Percentiles rank a stretch among this genome's conserved stretches.
Evolutionary conservation across 2,329 filamentous ascomycete species (phyloP).

Genomic region (Trichophyton rubrum): DNA sequence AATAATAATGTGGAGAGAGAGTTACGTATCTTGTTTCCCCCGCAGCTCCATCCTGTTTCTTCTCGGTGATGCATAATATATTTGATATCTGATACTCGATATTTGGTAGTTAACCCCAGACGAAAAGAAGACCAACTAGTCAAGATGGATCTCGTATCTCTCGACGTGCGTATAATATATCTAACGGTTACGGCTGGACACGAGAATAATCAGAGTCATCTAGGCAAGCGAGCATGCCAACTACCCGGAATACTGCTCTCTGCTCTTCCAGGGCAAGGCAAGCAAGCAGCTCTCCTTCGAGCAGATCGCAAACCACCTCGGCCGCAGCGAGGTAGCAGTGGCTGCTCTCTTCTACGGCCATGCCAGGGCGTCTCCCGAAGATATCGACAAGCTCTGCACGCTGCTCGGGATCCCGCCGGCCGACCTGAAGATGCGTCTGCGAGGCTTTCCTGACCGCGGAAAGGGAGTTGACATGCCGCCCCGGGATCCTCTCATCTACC

Average conservation of each 20-base stretch:
- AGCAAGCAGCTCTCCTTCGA: conserved; percentile 65
- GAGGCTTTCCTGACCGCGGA: conserved; percentile 69
- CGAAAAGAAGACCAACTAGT: neutral
- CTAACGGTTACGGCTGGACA: neutral
- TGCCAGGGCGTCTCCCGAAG: conserved; percentile 57
- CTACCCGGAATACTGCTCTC: conserved; percentile 57
- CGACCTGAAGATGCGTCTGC: conserved; percentile 49
- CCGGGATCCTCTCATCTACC: conserved; percentile 75
- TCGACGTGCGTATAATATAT: neutral
- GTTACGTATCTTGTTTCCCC: neutral
- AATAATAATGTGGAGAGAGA: no score
- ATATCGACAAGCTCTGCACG: conserved; percentile 53
- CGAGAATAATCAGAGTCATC: neutral
- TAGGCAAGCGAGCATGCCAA: conserved; percentile 54
- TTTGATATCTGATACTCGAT: neutral
- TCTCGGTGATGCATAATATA: neutral
- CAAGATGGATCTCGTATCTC: neutral
- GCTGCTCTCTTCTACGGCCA: conserved; percentile 89
- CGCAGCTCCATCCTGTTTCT: neutral
- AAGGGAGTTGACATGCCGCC: conserved; percentile 70
- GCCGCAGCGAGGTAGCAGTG: conserved; percentile 68
- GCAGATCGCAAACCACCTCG: conserved; percentile 58
- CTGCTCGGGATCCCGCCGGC: conserved; percentile 50
- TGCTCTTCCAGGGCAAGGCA: conserved; percentile 73
- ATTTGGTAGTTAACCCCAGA: neutral